These are phyloP conservation scores for Penicillium concentricum DNA, from an alignment of 2,329 filamentous ascomycete species.

Conservation along the genomic window DNA sequence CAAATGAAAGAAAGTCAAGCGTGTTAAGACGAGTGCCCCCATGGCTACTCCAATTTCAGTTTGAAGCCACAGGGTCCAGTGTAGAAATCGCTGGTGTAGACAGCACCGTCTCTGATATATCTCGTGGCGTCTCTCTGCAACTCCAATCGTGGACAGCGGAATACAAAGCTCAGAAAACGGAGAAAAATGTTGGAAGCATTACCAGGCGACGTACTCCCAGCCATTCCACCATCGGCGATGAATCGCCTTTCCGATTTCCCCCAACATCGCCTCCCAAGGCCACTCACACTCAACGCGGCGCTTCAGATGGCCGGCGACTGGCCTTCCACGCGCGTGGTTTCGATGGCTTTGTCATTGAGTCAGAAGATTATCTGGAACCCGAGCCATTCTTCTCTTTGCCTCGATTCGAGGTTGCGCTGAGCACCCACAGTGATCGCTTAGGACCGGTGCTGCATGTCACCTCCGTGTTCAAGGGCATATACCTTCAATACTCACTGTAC, in stretches of 20 bases:
- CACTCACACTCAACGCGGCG: conserved; percentile 38
- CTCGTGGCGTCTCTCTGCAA: conserved; percentile 79
- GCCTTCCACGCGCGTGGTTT: conserved; percentile 78
- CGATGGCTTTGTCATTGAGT: conserved; percentile 88
- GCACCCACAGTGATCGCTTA: conserved; percentile 79
- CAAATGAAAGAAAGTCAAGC: conserved; percentile 57
- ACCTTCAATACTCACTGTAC: conserved; percentile 87
- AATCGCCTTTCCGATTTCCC: conserved; percentile 55
- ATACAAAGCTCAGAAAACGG: conserved; percentile 78
- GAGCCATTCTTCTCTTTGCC: conserved; percentile 86
- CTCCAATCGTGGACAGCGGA: conserved; percentile 85
- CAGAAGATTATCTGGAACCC: conserved; percentile 75
- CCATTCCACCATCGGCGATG: conserved; percentile 65
- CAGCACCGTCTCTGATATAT: conserved; percentile 74
- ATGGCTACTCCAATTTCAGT: conserved; percentile 80
- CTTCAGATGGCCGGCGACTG: conserved; percentile 76
- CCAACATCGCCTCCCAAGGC: conserved; percentile 50
- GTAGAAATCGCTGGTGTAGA: conserved; percentile 89
- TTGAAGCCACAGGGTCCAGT: conserved; percentile 86
- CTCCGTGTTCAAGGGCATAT: conserved; percentile 73
- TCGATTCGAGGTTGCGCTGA: conserved; percentile 80
- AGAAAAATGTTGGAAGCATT: conserved; percentile 47
- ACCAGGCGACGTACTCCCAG: conserved; percentile 72
- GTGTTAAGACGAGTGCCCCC: conserved; percentile 74
- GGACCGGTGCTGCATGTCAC: conserved; percentile 87